Evolutionary conservation across 73 alveolate species (phyloP), one percentile per base, ranked within the genome.

Genomic region (Paramecium pentaurelia): DNA sequence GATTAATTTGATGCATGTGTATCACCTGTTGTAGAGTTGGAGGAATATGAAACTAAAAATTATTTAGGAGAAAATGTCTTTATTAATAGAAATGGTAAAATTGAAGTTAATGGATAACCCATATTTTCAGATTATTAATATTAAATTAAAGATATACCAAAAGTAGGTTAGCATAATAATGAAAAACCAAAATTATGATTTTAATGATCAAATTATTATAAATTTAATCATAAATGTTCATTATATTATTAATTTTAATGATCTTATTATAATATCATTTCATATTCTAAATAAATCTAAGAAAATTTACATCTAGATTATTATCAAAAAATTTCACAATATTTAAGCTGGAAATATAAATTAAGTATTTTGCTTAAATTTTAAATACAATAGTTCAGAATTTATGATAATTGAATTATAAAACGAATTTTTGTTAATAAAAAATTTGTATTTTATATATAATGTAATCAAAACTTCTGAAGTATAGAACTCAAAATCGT

Each of bases 1-100:
- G 70, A 86, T 12, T 16, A 70, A 20, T 58, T 34, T 38, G 88
- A 86, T 86, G 49, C 58, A 0, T 86, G 88, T 60, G 70, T 58
- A 4, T 59, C 88, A 16, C 93, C 87, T 11, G 93, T 86, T 4
- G 22, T 86, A 2, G 77, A 86, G 2, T 60, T 86, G 73, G 85
- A 86, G 18, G 88, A 86, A 36, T 30, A 18, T 34, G 88, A 37
- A 75, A 14, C 34, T 37, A 75, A 37, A 7, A 75, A 37, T 16
- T 30, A 75, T 32, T 75, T 75, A 8, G 88, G 88, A 75, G 64
- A 30, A 32, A 18, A 22, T 32, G 25, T 40, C 3, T 34, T 75
- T 40, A 14, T 11, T 11, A 34, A 68, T 4, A 68, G 88, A 16
- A 45, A 75, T 37, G 60, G n/a, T 37, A 16, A 12, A 40, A 75